Evolutionary conservation across 805 yeast genomes (phyloP).

Genomic region (Clavispora fructus): DNA sequence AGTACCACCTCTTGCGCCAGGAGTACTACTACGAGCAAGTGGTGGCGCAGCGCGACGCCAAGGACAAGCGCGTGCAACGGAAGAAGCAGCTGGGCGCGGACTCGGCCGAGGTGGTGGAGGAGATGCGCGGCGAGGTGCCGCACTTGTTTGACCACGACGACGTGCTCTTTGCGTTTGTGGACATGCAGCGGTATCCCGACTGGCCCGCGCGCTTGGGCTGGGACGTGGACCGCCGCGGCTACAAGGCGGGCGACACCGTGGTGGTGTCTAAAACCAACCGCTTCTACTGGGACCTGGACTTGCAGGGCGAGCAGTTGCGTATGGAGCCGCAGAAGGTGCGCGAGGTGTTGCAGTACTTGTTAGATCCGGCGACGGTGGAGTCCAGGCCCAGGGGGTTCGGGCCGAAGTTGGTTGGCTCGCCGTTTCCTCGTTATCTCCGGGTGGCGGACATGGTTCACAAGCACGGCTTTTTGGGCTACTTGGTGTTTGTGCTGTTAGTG

Average conservation of each 20-base stretch:
- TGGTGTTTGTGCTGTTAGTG: conserved; percentile 9
- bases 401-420: conserved; percentile 37
- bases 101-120: conserved; percentile 39
- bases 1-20: conserved; percentile 42
- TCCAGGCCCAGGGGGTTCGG: conserved; percentile 7
- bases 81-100: conserved; percentile 42
- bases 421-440: conserved; percentile 33
- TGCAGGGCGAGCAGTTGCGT: conserved; percentile 31
- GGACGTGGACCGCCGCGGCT: conserved; percentile 30
- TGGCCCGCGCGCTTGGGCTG: conserved; percentile 30
- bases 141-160: conserved; percentile 40
- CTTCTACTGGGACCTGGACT: conserved; percentile 27
- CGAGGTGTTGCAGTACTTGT: conserved; percentile 33
- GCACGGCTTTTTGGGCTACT: conserved; percentile 42
- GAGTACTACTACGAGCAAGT: conserved; percentile 34
- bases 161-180: conserved; percentile 46
- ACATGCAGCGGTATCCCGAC: conserved; percentile 34
- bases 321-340: conserved; percentile 29
- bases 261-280: conserved; percentile 43
- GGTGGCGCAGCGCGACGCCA: conserved; percentile 23
- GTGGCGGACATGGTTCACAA: conserved; percentile 42
- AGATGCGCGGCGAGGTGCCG: conserved; percentile 46
- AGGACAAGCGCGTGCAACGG: conserved; percentile 37
- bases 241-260: conserved; percentile 51
- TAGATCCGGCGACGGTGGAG: conserved; percentile 27